Base-by-base conservation (phyloP, 192 early-diverging fungal species). In the Powellomyces hirtus region DNA sequence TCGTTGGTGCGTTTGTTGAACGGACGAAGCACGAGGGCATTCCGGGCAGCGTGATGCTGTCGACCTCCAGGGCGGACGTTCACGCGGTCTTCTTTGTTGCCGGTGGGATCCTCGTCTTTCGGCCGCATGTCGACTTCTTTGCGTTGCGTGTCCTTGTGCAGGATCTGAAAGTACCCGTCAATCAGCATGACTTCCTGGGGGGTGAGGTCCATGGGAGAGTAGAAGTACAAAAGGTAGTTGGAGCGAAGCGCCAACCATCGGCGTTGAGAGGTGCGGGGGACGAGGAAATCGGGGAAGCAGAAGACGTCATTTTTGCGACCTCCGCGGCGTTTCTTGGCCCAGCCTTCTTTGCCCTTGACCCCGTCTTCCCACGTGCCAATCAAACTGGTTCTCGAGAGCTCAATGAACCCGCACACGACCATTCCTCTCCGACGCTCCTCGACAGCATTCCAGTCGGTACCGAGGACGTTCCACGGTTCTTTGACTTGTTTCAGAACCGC, bases 281-380 rank as follows among this genome's bases (percentile, higher is more conserved):
- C 70, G 26, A 72, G 52, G 37, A 72, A 65, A 59, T 72, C 70
- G 3, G 70, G 70, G 34, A 72, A 64, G 42, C 59, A 72, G 30
- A 72, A 63, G 37, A 72, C 68, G 49, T 72, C 70, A 46, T 72
- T 72, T 40, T 72, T 72, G 1, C 70, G 50, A 7, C 70, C 70
- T 7, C 70, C 70, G 29, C 70, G 49, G 5, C 70, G 61, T 38
- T 72, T 72, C 59, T 55, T 49, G 26, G 46, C 62, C 70, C 70
- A 72, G 10, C 70, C 70, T 33, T 72, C 70, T 29, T 72, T 72
- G 16, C 70, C 61, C 38, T 72, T 72, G 22, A 59, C 53, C 10
- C 70, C 70, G 26, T 59, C 52, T 30, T 52, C 46, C 69, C 69
- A 71, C 1, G 62, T 59, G 36, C 70, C 70, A 14, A 72, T 59